Percentiles rank a stretch among this genome's conserved stretches.
These are phyloP conservation scores for Echinosophora koreensis DNA, from an alignment of 306 rosid species.

Conservation along the genomic window DNA sequence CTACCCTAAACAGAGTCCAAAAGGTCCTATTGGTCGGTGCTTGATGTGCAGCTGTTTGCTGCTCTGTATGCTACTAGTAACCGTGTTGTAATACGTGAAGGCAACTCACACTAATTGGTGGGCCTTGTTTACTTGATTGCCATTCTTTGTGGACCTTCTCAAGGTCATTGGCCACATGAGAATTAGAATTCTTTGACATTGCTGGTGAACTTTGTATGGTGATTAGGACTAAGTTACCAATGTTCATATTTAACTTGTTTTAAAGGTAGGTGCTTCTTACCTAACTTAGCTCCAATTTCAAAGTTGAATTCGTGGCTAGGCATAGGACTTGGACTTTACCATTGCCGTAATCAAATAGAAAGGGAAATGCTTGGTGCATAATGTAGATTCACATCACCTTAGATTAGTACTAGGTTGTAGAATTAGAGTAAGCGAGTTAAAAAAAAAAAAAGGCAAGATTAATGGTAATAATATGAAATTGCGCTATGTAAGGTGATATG, in stretches of 20 bases:
- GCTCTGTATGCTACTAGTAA: background rate
- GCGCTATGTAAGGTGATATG: too few relatives aligned
- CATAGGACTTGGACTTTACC: conserved; percentile 22
- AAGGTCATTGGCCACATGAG: conserved; percentile 31
- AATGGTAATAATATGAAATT: too few relatives aligned
- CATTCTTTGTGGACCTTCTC: conserved; percentile 45
- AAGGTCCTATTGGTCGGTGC: conserved; percentile 52
- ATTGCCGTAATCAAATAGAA: background rate
- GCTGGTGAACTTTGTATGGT: too few relatives aligned
- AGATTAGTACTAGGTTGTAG: background rate
- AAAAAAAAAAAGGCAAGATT: background rate
- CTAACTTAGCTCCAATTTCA: conserved; percentile 31
- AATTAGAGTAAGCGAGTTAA: background rate
- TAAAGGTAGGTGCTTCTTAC: conserved; percentile 37
- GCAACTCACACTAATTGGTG: conserved; percentile 29
- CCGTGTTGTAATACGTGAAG: conserved; percentile 20
- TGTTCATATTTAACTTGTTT: conserved; percentile 39
- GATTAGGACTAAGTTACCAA: background rate
- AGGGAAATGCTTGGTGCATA: background rate
- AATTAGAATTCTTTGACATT: too few relatives aligned
- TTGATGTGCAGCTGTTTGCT: conserved; percentile 45
- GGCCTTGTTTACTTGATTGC: conserved; percentile 36
- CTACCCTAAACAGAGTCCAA: conserved; percentile 45
- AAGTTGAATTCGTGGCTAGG: conserved; percentile 8
- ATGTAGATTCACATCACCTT: background rate